Evolutionary conservation across 129 eudicot species (phyloP), one percentile per base, ranked within the genome.

Genomic region (Scalesia atractyloides): DNA sequence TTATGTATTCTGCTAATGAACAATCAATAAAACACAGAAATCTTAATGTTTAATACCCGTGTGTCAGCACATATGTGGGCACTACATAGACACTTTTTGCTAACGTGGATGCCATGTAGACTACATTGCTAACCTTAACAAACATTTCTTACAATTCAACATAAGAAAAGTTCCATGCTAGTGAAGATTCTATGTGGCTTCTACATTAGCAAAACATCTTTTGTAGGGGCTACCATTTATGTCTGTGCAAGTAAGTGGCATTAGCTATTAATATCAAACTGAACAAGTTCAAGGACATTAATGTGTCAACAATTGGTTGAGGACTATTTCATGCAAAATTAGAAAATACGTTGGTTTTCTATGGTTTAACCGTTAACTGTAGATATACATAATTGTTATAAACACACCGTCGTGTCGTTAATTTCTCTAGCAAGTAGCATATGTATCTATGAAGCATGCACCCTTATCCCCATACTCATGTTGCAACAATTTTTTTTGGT

Each of bases 391-490:
- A 34, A 9, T 10, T 34, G 33, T 57, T 64, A 49, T 19, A 33
- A 34, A 49, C 54, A 48, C 71, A 14, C 17, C 13, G 4, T 24
- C 41, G 36, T 39, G 36, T 64, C 39, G n/a, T 74, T 64, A n/a
- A 24, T 43, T 39, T 52, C 66, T n/a, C 7, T 44, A 43, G 66
- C 22, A n/a, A 39, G 19, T 39, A 51, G 48, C 43, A 3, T 4
- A 17, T 11, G 49, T 62, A 49, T 49, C 33, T 64, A 34, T 63
- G 60, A 39, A 53, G 33, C 53, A 16, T 39, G 57, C 73, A 41
- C 54, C 4, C 20, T 18, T 54, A 75, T 74, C 9, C 52, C 48
- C n/a, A 43, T 75, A 44, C 34, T 44, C 18, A 1, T 56, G 57
- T 26, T 43, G 56, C 66, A 39, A 41, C 79, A 19, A 68, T 4